Evolutionary conservation across 345 rosid genomes (phyloP).

Genomic region (Triadica sebifera): DNA sequence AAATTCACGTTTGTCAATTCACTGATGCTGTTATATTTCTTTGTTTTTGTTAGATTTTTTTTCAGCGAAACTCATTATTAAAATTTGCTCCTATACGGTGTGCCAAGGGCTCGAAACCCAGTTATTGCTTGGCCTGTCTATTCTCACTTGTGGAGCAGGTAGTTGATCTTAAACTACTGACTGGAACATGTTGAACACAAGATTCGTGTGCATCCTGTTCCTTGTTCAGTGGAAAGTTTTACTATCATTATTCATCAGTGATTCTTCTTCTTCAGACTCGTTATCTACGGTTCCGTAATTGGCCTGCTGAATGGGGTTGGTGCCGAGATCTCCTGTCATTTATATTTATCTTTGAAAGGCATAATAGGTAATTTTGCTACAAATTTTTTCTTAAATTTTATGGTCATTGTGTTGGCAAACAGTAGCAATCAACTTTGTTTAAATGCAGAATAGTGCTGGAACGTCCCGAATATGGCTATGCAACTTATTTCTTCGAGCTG

Average conservation of each 20-base stretch:
- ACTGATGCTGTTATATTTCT: slow-evolving; percentile 12
- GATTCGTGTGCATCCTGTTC: background rate
- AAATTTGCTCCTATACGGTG: slow-evolving; percentile 48
- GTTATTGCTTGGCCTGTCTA: slow-evolving; percentile 78
- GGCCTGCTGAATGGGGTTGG: slow-evolving; percentile 99
- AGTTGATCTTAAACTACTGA: background rate
- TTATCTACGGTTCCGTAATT: slow-evolving; percentile 67
- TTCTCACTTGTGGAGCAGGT: slow-evolving; percentile 98
- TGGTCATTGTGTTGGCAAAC: background rate
- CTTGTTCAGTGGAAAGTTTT: background rate
- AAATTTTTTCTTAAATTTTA: background rate
- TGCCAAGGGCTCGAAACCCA: slow-evolving; percentile 54
- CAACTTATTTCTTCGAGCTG: slow-evolving; percentile 96
- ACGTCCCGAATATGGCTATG: slow-evolving; percentile 96
- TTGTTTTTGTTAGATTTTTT: slow-evolving; percentile 48
- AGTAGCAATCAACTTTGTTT: slow-evolving; percentile 11
- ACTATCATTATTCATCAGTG: background rate
- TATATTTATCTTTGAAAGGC: slow-evolving; percentile 82
- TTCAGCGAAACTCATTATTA: slow-evolving; percentile 47
- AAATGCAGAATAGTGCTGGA: slow-evolving; percentile 81
- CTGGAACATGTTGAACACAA: background rate
- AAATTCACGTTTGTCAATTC: background rate
- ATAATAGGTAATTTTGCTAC: slow-evolving; percentile 52
- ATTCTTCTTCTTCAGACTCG: slow-evolving; percentile 47
- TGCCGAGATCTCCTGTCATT: slow-evolving; percentile 87